Conservation (phyloP, 106 monocot genomes). For the Dioscorea alata region DNA sequence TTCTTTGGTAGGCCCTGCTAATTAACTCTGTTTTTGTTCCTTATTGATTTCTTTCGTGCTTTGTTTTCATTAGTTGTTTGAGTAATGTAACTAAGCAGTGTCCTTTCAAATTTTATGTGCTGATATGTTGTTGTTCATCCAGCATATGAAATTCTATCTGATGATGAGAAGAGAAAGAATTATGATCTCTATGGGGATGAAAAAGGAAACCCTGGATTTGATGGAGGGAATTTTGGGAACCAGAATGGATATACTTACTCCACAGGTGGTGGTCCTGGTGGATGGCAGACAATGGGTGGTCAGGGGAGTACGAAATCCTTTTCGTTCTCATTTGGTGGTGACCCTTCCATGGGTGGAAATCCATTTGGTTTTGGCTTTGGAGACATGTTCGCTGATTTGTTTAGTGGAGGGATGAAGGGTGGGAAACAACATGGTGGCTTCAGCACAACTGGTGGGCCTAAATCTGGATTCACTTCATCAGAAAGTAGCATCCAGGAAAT, state of each 20-base stretch:
- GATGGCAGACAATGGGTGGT: constrained; percentile 57
- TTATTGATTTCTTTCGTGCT: too few species aligned
- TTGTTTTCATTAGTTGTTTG: too few species aligned
- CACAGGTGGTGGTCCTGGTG: constrained; percentile 48
- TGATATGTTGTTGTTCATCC: neutral
- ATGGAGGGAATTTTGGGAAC: constrained; percentile 53
- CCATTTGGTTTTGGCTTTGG: constrained; percentile 64
- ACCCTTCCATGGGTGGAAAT: constrained; percentile 23
- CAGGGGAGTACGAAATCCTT: constrained; percentile 57
- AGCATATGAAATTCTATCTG: constrained; percentile 97
- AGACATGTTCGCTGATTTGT: constrained; percentile 76
- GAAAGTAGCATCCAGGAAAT: constrained; percentile 28
- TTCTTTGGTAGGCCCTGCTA: too few species aligned
- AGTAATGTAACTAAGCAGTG: too few species aligned
- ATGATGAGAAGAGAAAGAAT: constrained; percentile 96
- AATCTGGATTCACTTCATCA: constrained; percentile 16
- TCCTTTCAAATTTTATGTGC: too few species aligned
- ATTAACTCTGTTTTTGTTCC: too few species aligned
- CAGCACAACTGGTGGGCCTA: constrained; percentile 28
- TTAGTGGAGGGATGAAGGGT: constrained; percentile 42
- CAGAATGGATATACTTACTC: constrained; percentile 61
- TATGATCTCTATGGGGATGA: constrained; percentile 95
- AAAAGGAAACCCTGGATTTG: constrained; percentile 49
- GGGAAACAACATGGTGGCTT: constrained; percentile 32
- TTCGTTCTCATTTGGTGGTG: constrained; percentile 83